Percentiles rank a stretch among this genome's conserved stretches.
Conservation (phyloP, 352 stramenopile genomes). For the Pythium rishiriense region DNA sequence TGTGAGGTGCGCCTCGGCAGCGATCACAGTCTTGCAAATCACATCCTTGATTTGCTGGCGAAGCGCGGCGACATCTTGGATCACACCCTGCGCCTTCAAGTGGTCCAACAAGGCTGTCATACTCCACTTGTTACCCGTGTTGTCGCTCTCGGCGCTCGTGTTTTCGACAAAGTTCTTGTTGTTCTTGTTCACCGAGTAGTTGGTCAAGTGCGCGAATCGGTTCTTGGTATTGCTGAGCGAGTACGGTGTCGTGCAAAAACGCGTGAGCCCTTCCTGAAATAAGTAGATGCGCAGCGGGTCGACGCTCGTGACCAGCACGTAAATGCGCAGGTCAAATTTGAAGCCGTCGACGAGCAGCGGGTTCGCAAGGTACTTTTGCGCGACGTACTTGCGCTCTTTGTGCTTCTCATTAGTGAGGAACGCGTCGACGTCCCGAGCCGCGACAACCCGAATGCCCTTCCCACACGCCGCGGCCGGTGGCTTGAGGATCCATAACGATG, state of each 20-base stretch:
- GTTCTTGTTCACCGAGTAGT: constrained; percentile 78
- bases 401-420: constrained; percentile 25
- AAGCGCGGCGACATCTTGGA: constrained; percentile 37
- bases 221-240: constrained; percentile 61
- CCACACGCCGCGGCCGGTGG: constrained; percentile 85
- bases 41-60: constrained; percentile 49
- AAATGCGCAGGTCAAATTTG: constrained; percentile 91
- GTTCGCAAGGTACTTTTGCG: constrained; percentile 78
- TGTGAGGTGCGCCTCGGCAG: constrained; percentile 61
- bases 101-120: constrained; percentile 50
- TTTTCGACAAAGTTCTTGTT: constrained; percentile 68
- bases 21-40: constrained; percentile 74
- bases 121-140: constrained; percentile 71
- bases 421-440: constrained; percentile 38
- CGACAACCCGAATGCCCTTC: constrained; percentile 81
- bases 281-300: constrained; percentile 86
- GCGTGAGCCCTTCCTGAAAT: constrained; percentile 82
- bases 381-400: constrained; percentile 45
- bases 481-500: constrained; percentile 86
- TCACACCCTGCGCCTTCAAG: constrained; percentile 33
- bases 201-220: constrained; percentile 70
- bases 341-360: constrained; percentile 81
- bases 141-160: constrained; percentile 36
- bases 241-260: constrained; percentile 86
- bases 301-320: constrained; percentile 87